A percentile compares a stretch with the other conserved stretches of the same genome.
Conservation (phyloP, 2,329 filamentous ascomycete genomes). For the Exophiala viscosa region DNA sequence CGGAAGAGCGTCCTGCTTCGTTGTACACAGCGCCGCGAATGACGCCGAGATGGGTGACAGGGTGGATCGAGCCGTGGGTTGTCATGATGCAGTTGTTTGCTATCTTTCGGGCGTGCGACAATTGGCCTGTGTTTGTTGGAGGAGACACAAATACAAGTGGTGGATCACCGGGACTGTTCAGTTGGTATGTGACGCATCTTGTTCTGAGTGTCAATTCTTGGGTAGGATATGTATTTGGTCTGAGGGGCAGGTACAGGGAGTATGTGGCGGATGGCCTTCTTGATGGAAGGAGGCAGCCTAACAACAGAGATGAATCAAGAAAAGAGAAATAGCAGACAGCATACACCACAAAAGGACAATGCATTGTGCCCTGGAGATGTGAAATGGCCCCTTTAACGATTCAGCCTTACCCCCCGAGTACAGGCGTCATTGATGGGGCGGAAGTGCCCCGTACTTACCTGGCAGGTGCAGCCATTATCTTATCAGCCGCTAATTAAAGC, state of each 20-base stretch:
- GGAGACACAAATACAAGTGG: background rate
- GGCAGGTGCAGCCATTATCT: too few relatives aligned
- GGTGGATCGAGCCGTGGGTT: slow-evolving; percentile 15
- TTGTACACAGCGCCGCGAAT: slow-evolving; percentile 6
- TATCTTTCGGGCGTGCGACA: slow-evolving; percentile 19
- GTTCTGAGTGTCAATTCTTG: slow-evolving; percentile 3
- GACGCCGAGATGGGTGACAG: slow-evolving; percentile 1
- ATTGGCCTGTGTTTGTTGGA: slow-evolving; percentile 18
- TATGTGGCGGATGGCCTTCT: slow-evolving; percentile 8
- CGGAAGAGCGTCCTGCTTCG: slow-evolving; percentile 13
- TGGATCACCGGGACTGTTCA: slow-evolving; percentile 2
- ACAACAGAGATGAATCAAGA: background rate
- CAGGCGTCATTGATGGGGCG: too few relatives aligned
- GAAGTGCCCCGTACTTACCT: too few relatives aligned
- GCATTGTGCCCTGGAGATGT: too few relatives aligned
- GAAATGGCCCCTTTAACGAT: too few relatives aligned
- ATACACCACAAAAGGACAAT: background rate
- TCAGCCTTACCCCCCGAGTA: too few relatives aligned
- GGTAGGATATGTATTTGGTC: slow-evolving; percentile 11
- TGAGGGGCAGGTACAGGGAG: slow-evolving; percentile 14
- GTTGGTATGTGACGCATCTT: slow-evolving; percentile 18
- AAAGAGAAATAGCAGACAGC: background rate
- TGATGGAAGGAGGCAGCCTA: background rate
- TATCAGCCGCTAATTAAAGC: too few relatives aligned
- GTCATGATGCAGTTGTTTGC: slow-evolving; percentile 15